phyloP scores from a whole-genome alignment of 768 basidiomycete species.

The Leccinum subgranulosum region DNA sequence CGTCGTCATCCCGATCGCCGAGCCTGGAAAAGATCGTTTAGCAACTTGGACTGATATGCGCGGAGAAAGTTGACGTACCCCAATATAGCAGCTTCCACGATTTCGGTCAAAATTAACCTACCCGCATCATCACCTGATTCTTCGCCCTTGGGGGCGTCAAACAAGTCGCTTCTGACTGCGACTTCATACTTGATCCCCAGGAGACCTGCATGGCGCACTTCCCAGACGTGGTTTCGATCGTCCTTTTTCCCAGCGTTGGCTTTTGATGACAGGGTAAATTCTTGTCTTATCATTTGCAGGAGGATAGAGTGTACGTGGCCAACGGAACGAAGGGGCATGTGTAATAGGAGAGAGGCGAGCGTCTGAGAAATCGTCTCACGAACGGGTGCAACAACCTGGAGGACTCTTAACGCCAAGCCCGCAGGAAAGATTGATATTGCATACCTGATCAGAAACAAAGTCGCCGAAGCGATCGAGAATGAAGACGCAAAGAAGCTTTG shows the following conservation, averaged over 20 bases:
- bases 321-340: constrained; percentile 82
- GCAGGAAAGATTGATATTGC: constrained; percentile 6
- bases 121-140: constrained; percentile 41
- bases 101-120: constrained; percentile 63
- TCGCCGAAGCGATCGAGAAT: constrained; percentile 98
- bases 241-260: constrained; percentile 32
- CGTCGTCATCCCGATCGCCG: constrained; percentile 91
- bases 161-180: constrained; percentile 84
- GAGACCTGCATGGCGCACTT: constrained; percentile 96
- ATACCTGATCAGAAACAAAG: constrained; percentile 87
- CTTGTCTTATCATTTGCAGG: constrained; percentile 91
- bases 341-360: constrained; percentile 80
- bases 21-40: constrained; percentile 50
- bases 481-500: constrained; percentile 84
- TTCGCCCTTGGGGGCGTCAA: constrained; percentile 41
- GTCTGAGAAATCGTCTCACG: constrained; percentile 96
- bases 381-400: constrained; percentile 87
- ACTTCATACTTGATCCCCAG: constrained; percentile 98
- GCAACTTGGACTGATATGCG: not conserved
- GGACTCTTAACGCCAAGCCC: not conserved
- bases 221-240: constrained; percentile 75
- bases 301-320: constrained; percentile 79
- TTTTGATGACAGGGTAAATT: constrained; percentile 52
- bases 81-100: constrained; percentile 87
- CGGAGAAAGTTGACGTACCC: constrained; percentile 49